Conservation (phyloP, 2,329 filamentous ascomycete species). For the Paraconiothyrium brasiliense region DNA sequence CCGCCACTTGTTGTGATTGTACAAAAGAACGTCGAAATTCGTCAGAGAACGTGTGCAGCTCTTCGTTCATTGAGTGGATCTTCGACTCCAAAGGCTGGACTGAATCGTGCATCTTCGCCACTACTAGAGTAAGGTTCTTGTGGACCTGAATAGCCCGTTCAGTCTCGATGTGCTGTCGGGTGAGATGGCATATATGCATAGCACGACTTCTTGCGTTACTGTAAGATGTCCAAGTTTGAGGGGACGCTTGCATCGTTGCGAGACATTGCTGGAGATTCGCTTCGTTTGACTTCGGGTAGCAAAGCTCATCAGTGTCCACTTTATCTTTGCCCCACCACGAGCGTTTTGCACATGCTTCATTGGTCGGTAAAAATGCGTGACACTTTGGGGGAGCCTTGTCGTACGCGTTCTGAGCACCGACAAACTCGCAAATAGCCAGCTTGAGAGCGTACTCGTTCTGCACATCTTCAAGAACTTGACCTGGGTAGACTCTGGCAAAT, state of each 20-base stretch:
- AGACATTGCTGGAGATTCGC: constrained; percentile 61
- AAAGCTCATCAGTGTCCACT: constrained; percentile 33
- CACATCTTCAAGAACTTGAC: constrained; percentile 45
- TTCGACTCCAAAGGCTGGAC: constrained; percentile 7
- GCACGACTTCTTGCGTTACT: constrained; percentile 70
- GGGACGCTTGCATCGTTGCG: constrained; percentile 61
- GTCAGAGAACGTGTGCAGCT: constrained; percentile 4
- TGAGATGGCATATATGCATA: constrained; percentile 69
- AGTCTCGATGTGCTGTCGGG: constrained; percentile 66
- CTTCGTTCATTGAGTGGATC: constrained; percentile 7
- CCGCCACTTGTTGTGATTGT: constrained; percentile 2
- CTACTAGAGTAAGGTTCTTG: constrained; percentile 43
- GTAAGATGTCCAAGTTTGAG: constrained; percentile 72
- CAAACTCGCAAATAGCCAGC: constrained; percentile 70
- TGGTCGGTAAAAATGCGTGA: constrained; percentile 56
- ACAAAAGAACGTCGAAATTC: not conserved
- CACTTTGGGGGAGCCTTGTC: constrained; percentile 63
- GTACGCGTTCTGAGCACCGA: constrained; percentile 55
- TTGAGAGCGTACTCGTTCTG: constrained; percentile 69
- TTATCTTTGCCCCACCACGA: constrained; percentile 31
- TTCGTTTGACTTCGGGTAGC: constrained; percentile 46
- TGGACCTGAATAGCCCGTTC: constrained; percentile 51
- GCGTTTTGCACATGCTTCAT: constrained; percentile 39
- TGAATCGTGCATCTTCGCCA: constrained; percentile 13
- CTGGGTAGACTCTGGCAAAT: constrained; percentile 36